Conservation (phyloP, 2,329 filamentous ascomycete genomes). For the Tolypocladium capitatum region DNA sequence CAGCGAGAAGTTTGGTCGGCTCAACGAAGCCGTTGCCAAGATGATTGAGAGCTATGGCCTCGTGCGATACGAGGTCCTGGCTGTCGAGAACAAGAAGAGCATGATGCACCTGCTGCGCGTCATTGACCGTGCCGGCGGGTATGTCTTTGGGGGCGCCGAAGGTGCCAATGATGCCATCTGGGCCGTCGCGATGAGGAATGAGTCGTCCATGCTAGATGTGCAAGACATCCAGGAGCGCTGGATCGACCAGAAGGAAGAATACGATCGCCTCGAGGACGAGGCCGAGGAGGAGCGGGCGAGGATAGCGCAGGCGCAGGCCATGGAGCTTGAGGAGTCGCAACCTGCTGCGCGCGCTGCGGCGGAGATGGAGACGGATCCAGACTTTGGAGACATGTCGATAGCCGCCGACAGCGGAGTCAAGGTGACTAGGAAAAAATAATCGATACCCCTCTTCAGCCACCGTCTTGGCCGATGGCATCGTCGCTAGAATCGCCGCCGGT, state of each 20-base stretch:
- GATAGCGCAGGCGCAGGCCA: conserved; percentile 22
- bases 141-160: conserved; percentile 81
- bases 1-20: conserved; percentile 63
- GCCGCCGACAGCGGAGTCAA: conserved; percentile 54
- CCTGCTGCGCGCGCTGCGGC: conserved; percentile 8
- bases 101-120: conserved; percentile 87
- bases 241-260: conserved; percentile 80
- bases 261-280: conserved; percentile 66
- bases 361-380: conserved; percentile 22
- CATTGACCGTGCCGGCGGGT: conserved; percentile 84
- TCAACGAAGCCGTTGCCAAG: conserved; percentile 78
- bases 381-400: conserved; percentile 39
- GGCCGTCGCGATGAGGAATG: conserved; percentile 82
- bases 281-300: conserved; percentile 64
- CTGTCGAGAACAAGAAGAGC: conserved; percentile 91
- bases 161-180: conserved; percentile 94
- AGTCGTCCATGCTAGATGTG: conserved; percentile 62
- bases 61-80: conserved; percentile 83
- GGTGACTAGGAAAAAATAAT: conserved; percentile 53
- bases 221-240: conserved; percentile 90
- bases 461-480: conserved; percentile 29
- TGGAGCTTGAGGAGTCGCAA: conserved; percentile 19
- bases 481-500: conserved; percentile 27
- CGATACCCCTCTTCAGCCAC: conserved; percentile 32
- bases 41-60: conserved; percentile 83